A percentile compares a stretch with the other conserved stretches of the same genome.
phyloP scores from a whole-genome alignment of 2,329 filamentous ascomycete species.

The Pseudocercospora eumusae region DNA sequence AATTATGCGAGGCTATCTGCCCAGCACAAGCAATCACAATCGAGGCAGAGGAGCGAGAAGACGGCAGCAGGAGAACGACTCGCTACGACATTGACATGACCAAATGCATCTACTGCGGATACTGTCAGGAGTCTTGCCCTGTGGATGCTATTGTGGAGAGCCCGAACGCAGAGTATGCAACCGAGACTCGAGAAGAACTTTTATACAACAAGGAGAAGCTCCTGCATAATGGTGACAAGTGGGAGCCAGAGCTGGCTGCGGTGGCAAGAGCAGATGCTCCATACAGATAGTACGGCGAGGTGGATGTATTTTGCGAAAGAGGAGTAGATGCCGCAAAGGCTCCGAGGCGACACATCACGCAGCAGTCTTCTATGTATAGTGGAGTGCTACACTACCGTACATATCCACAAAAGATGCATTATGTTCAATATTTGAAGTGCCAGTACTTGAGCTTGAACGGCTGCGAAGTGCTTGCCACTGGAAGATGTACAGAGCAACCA shows the following conservation, averaged over 20 bases:
- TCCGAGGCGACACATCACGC: slow-evolving; percentile 5
- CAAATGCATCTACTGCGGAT: slow-evolving; percentile 99
- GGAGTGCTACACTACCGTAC: slow-evolving; percentile 19
- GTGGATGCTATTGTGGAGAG: slow-evolving; percentile 89
- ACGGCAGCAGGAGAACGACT: slow-evolving; percentile 91
- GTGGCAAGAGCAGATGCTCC: slow-evolving; percentile 89
- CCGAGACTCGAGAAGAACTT: slow-evolving; percentile 83
- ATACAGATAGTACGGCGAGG: slow-evolving; percentile 46
- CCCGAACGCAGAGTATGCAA: slow-evolving; percentile 73
- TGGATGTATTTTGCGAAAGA: neutral
- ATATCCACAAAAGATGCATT: slow-evolving; percentile 13
- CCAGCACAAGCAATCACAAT: slow-evolving; percentile 98
- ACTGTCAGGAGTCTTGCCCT: slow-evolving; percentile 98
- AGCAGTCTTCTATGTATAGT: slow-evolving; percentile 20
- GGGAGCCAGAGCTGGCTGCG: slow-evolving; percentile 95
- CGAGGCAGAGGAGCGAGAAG: slow-evolving; percentile 95
- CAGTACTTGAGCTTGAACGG: neutral
- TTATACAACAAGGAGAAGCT: slow-evolving; percentile 93
- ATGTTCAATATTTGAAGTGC: neutral
- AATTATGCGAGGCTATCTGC: slow-evolving; percentile 98
- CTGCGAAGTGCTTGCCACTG: too few relatives aligned
- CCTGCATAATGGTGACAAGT: slow-evolving; percentile 55
- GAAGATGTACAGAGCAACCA: too few relatives aligned
- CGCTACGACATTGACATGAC: slow-evolving; percentile 99
- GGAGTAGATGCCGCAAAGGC: slow-evolving; percentile 6